Base-by-base conservation (phyloP, 2,329 filamentous ascomycete species). In the Venturia aucupariae region DNA sequence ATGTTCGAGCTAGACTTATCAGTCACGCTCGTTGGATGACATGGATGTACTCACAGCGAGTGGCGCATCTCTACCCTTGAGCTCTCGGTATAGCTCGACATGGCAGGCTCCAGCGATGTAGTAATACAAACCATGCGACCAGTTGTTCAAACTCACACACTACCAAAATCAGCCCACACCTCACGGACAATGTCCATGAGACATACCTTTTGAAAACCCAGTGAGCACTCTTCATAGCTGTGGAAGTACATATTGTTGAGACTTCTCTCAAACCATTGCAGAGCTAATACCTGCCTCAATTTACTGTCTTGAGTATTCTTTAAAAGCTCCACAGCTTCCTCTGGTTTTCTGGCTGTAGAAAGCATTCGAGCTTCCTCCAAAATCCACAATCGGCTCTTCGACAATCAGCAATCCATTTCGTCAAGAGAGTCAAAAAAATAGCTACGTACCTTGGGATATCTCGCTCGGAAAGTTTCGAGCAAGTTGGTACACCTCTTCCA, bases 71-170 rank as follows among this genome's bases (percentile, higher is more conserved):
- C 70, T 72, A 3, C 74, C 70, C 62, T 82, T 80, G 55, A 80
- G 73, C 1, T 86, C 79, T 11, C 94, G 86, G 75, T 97, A 97
- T 5, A 91, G 80, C 70, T 94, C 90, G 0, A 97, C 76, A 68
- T 95, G 87, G 0, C 89, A 87, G 15, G 84, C 82, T 8, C 87
- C 94, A 1, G 90, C 89, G 68, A 96, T 89, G 76, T 92, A 97
- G 73, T 91, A 91, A 77, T 99, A 97, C 63, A 97, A 75, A 0
- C 88, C 86, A 62, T 92, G 91, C 64, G 88, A 92, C 94, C 94
- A 97, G 69, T 90, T 90, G 75, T 96, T 97, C 64, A 94, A 81
- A 64, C 90, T 86, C 13, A 90, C 79, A 68, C 90, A 92, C 68
- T 83, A 73, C 5, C 17, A 27, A 30, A 8, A 11, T 54, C n/a